Base-by-base conservation (phyloP, 163 green algal species). In the Scenedesmus sp. region DNA sequence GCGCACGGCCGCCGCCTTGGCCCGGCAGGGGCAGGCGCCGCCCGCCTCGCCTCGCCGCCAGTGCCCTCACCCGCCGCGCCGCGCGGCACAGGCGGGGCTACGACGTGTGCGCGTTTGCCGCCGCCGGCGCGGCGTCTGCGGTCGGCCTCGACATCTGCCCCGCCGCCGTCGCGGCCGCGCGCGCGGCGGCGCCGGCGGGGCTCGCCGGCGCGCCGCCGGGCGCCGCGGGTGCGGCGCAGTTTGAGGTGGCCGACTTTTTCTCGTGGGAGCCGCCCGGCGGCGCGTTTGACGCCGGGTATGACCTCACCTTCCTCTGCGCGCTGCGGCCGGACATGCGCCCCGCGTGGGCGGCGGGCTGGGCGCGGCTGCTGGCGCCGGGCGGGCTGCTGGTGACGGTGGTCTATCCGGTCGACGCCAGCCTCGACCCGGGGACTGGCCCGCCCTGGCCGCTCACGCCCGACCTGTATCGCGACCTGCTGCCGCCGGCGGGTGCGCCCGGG, bases 381-480 rank as follows among this genome's bases (percentile, higher is more conserved):
- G 70, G 31, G 10, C 57, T 71, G 31, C 60, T 80, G 20, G 44
- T 65, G 4, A 80, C 72, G 5, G 34, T 80, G 44, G 63, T 80
- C 9, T 80, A 63, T 60, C 72, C 72, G 15, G 72, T 80, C 26
- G 72, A 75, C 47, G 0, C 66, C 1, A 33, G 14, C 18, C 39
- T 26, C 10, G 66, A 63, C 20, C 3, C 26, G 18, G 18, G 20
- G 20, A 2, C 14, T 17, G 65, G 60, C n/a, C 74, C 74, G 11
- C 74, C 74, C 24, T 81, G 74, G 74, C 62, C 50, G 29, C 62
- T 81, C 4, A 63, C 74, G 11, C 51, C 63, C 5, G 47, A 75
- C 26, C 53, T 81, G 17, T 81, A 81, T 39, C 13, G 60, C 9
- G 63, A 81, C 45, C 63, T 81, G 51, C 74, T 81, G 53, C 51